Conservation (phyloP, 495 filamentous ascomycete genomes). For the Podospora pseudopauciseta region DNA sequence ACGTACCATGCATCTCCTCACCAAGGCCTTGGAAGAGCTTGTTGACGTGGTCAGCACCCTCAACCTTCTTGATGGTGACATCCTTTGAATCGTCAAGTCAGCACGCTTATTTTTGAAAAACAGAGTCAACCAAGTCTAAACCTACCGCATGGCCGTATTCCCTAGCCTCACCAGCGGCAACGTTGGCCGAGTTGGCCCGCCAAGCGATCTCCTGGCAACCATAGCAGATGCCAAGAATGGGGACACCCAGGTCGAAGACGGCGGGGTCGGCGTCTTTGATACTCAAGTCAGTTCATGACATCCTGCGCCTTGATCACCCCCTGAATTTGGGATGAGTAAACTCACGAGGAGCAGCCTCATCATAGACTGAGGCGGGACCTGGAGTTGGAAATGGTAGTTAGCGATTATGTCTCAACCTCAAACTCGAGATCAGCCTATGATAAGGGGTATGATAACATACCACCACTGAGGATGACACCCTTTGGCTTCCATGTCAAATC, state of each 20-base stretch:
- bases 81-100: conserved; percentile 6
- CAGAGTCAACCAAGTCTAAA: neutral
- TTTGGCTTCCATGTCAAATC: conserved; percentile 79
- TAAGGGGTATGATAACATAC: conserved; percentile 25
- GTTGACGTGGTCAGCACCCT: conserved; percentile 52
- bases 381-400: conserved; percentile 3
- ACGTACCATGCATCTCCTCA: conserved; percentile 46
- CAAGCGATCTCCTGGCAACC: conserved; percentile 69
- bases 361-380: conserved; percentile 34
- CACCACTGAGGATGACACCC: conserved; percentile 75
- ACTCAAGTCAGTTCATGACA: neutral
- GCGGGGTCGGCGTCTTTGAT: conserved; percentile 60
- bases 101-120: neutral
- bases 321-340: neutral
- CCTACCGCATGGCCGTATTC: conserved; percentile 32
- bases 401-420: neutral
- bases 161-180: conserved; percentile 64
- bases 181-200: conserved; percentile 62
- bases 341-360: conserved; percentile 22
- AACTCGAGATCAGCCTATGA: neutral
- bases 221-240: conserved; percentile 61
- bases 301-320: neutral
- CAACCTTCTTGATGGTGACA: conserved; percentile 43
- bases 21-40: conserved; percentile 67
- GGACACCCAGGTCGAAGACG: conserved; percentile 62